Percentiles rank a stretch among this genome's conserved stretches.
Conservation (phyloP, 352 stramenopile species). For the Phytophthora sojae region DNA sequence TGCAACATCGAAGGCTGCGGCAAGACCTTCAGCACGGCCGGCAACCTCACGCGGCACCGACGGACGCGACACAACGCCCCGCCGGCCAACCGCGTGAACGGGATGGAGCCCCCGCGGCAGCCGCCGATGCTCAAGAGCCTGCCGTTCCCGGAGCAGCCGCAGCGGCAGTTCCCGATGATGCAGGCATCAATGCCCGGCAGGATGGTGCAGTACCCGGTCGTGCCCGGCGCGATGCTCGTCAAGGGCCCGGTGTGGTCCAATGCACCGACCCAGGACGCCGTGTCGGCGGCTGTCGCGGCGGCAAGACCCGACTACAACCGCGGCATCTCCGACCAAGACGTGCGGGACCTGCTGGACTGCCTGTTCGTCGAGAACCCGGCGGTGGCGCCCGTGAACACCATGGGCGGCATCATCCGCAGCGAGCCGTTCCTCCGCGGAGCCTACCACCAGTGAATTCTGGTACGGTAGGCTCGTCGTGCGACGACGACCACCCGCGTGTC, state of each 20-base stretch:
- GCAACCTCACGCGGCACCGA: slow-evolving; percentile 66
- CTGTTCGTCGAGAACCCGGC: slow-evolving; percentile 44
- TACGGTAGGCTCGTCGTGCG: not conserved
- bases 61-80: slow-evolving; percentile 54
- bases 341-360: slow-evolving; percentile 50
- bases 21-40: slow-evolving; percentile 67
- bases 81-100: slow-evolving; percentile 3
- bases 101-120: slow-evolving; percentile 16
- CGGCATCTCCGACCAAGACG: slow-evolving; percentile 48
- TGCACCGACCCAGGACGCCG: slow-evolving; percentile 15
- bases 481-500: not conserved
- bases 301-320: slow-evolving; percentile 28
- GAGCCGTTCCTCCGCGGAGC: slow-evolving; percentile 38
- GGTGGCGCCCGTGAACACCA: slow-evolving; percentile 23
- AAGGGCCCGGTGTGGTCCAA: slow-evolving; percentile 32
- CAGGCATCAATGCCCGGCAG: slow-evolving; percentile 12
- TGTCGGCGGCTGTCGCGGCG: not conserved
- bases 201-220: slow-evolving; percentile 31
- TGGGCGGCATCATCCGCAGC: slow-evolving; percentile 40
- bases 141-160: slow-evolving; percentile 25
- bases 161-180: slow-evolving; percentile 27
- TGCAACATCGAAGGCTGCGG: slow-evolving; percentile 55
- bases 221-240: slow-evolving; percentile 36
- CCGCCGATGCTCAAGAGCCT: slow-evolving; percentile 31
- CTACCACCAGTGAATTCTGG: slow-evolving; percentile 30